These are phyloP conservation scores for Ophiostoma montium DNA, from an alignment of 2,329 filamentous ascomycete species.

Conservation along the genomic window DNA sequence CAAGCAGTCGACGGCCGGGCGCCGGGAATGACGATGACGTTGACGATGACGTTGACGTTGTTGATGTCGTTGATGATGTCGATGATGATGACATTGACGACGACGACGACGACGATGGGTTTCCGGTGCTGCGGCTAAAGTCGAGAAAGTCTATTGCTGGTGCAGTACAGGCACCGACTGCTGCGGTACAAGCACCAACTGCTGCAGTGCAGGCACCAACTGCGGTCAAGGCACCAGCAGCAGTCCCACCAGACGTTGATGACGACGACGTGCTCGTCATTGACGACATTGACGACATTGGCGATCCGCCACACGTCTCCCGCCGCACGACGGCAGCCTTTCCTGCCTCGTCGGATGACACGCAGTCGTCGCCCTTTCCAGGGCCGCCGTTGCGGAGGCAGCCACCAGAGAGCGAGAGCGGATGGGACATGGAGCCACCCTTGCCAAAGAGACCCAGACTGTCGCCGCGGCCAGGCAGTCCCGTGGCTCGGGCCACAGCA, in stretches of 20 bases:
- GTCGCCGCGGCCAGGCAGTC: background rate
- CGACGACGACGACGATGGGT: background rate
- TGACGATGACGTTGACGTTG: background rate
- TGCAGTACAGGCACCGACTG: too few relatives aligned
- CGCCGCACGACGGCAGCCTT: background rate
- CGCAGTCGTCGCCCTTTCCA: background rate
- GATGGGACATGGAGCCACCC: background rate
- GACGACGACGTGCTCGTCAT: background rate
- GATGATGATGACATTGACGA: background rate
- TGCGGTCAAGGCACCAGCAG: too few relatives aligned
- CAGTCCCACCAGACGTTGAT: too few relatives aligned
- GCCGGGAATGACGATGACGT: background rate
- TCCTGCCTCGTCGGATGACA: background rate
- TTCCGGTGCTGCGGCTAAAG: background rate
- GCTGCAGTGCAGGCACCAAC: too few relatives aligned
- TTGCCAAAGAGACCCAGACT: background rate
- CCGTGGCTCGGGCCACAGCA: background rate
- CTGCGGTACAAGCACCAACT: too few relatives aligned
- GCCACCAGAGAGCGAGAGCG: background rate
- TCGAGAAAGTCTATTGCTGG: too few relatives aligned
- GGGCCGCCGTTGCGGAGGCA: too few relatives aligned
- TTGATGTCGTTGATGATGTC: too few relatives aligned
- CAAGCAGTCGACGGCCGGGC: background rate
- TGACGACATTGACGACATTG: background rate
- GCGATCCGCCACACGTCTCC: slow-evolving; percentile 3